Conservation (phyloP, 73 alveolate species). For the Symbiodinium pilosum region DNA sequence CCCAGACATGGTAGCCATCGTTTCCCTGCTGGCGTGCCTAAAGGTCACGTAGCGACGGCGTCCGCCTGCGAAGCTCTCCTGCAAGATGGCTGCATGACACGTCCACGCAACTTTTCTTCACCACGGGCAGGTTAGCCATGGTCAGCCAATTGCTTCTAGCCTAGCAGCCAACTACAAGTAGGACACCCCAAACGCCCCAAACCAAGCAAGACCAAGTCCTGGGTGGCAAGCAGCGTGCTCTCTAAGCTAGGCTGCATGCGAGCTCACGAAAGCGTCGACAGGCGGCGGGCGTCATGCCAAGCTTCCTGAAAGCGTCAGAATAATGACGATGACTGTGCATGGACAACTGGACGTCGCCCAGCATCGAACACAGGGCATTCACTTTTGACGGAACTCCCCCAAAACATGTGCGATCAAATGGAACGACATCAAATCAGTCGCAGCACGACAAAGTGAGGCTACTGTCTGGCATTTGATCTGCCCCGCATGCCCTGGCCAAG, state of each 20-base stretch:
- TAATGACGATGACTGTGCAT: neutral
- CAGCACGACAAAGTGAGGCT: too few species aligned
- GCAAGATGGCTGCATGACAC: neutral
- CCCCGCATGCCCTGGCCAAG: too few species aligned
- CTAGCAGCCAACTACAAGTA: neutral
- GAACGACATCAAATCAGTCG: too few species aligned
- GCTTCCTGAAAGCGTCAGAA: constrained; percentile 24
- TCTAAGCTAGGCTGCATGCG: constrained; percentile 38
- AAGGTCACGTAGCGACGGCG: neutral
- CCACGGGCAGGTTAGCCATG: neutral
- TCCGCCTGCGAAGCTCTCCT: neutral
- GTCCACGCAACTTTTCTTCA: neutral
- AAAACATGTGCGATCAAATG: too few species aligned
- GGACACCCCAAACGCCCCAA: too few species aligned
- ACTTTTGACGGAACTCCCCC: neutral
- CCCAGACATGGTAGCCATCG: too few species aligned
- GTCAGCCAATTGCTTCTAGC: neutral
- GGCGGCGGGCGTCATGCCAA: constrained; percentile 77
- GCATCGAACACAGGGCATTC: neutral
- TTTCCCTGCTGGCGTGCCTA: neutral
- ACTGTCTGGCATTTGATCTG: too few species aligned
- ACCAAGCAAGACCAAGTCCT: constrained; percentile 13
- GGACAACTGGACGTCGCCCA: neutral
- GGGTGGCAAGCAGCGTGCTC: constrained; percentile 78
- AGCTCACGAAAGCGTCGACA: constrained; percentile 61